A percentile compares a stretch with the other conserved stretches of the same genome.
Evolutionary conservation across 768 basidiomycete species (phyloP).

Genomic region (Nidularia pulvinata): DNA sequence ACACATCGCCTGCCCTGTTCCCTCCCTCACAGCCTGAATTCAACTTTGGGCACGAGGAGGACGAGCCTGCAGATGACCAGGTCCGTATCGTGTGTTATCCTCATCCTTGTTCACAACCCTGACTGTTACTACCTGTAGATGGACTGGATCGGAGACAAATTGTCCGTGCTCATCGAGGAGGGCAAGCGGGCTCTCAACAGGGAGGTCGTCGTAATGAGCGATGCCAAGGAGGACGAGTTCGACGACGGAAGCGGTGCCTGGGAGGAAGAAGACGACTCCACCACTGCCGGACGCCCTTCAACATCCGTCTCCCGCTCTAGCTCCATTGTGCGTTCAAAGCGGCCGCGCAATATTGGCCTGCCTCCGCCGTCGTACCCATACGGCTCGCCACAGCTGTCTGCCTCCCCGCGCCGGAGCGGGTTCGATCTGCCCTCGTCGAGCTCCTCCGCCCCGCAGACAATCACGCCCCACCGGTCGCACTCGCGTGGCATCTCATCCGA

Average conservation of each 20-base stretch:
- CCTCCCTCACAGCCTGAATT: conserved; percentile 34
- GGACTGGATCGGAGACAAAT: conserved; percentile 81
- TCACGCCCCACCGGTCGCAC: conserved; percentile 8
- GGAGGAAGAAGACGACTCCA: conserved; percentile 58
- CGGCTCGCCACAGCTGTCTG: neutral
- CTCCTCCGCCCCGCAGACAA: neutral
- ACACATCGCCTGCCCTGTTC: conserved; percentile 3
- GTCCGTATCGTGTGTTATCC: conserved; percentile 16
- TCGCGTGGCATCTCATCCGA: conserved; percentile 11
- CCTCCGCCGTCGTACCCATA: conserved; percentile 6
- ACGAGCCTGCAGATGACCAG: conserved; percentile 38
- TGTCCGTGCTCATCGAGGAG: conserved; percentile 71
- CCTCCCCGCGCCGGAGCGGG: conserved; percentile 1
- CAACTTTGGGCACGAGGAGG: conserved; percentile 33
- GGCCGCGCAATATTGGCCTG: conserved; percentile 16
- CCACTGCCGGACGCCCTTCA: conserved; percentile 13
- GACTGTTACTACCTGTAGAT: conserved; percentile 39
- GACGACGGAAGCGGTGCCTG: conserved; percentile 77
- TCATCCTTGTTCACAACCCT: neutral
- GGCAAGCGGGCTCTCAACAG: conserved; percentile 74
- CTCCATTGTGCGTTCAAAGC: conserved; percentile 17
- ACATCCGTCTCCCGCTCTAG: conserved; percentile 19
- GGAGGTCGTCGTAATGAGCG: conserved; percentile 82
- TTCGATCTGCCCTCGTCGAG: neutral
- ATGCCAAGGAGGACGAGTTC: conserved; percentile 70